Evolutionary conservation across 306 rosid genomes (phyloP).

Genomic region (Vigna radiata): DNA sequence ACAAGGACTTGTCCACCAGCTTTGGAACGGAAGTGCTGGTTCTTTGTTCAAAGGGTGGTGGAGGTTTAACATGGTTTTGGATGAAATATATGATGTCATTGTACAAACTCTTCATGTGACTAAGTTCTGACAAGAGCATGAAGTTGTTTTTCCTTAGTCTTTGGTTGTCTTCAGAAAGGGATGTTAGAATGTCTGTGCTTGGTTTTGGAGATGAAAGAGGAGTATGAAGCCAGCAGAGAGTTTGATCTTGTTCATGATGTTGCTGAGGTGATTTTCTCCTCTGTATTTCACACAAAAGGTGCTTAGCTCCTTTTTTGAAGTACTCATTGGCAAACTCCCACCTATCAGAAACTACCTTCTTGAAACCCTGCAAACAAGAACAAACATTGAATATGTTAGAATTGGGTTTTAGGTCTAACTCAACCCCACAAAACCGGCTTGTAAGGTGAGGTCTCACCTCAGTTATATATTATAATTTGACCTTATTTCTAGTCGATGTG

Average conservation of each 20-base stretch:
- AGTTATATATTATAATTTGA: no score
- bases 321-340: conserved; percentile 78
- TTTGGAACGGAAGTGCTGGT: conserved; percentile 37
- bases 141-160: conserved; percentile 65
- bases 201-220: conserved; percentile 48
- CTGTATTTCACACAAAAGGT: conserved; percentile 64
- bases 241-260: conserved; percentile 47
- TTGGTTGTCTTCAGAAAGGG: conserved; percentile 65
- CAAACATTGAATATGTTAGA: no score
- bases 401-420: no score
- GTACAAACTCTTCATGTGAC: conserved; percentile 74
- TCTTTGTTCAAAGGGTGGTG: conserved; percentile 45
- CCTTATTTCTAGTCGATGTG: no score
- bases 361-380: conserved; percentile 61
- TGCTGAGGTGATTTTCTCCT: conserved; percentile 65
- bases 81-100: conserved; percentile 71
- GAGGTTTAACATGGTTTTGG: conserved; percentile 68
- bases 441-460: no score
- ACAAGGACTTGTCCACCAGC: conserved; percentile 40
- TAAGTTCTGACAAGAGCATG: conserved; percentile 67
- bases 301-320: conserved; percentile 69
- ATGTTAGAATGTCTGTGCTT: conserved; percentile 48
- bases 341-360: conserved; percentile 71
- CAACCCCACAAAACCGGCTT: no score
- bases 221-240: conserved; percentile 43